phyloP scores from a whole-genome alignment of 2,329 filamentous ascomycete genomes.

The Ramichloridium luteum region DNA sequence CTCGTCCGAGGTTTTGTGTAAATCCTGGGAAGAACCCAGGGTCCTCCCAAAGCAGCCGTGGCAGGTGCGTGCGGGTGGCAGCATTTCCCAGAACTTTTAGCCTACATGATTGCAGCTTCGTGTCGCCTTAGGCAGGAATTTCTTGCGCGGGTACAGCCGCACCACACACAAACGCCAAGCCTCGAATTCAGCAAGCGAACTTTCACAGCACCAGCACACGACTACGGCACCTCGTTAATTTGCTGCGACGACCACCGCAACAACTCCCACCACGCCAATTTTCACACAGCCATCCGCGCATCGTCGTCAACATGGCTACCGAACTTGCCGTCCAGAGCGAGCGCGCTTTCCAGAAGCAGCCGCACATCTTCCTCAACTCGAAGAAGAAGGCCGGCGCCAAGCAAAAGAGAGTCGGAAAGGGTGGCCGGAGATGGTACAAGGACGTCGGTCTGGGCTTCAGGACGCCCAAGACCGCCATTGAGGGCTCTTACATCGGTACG shows the following conservation, averaged over 20 bases:
- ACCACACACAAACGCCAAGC: constrained; percentile 1
- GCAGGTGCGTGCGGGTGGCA: too few species aligned
- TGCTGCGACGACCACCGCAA: neutral
- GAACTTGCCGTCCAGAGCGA: constrained; percentile 99
- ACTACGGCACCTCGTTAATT: neutral
- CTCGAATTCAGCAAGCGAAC: neutral
- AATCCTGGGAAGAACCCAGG: too few species aligned
- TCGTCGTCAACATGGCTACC: constrained; percentile 70
- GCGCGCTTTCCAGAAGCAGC: constrained; percentile 99
- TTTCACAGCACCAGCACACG: neutral
- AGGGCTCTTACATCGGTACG: constrained; percentile 98
- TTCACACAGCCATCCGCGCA: neutral
- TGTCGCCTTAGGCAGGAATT: too few species aligned
- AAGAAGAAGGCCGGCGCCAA: constrained; percentile 74
- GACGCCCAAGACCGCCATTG: constrained; percentile 97
- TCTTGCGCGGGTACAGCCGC: too few species aligned
- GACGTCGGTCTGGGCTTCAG: constrained; percentile 98
- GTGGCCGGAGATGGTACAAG: constrained; percentile 96
- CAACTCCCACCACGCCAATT: neutral
- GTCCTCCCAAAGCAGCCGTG: too few species aligned
- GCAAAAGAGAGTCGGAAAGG: constrained; percentile 72
- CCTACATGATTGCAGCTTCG: too few species aligned
- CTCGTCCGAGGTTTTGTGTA: too few species aligned
- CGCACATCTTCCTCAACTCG: constrained; percentile 98
- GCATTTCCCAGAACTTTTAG: too few species aligned